These are phyloP conservation scores for Curvularia sp. DNA, from an alignment of 2,329 filamentous ascomycete species.

Conservation along the genomic window DNA sequence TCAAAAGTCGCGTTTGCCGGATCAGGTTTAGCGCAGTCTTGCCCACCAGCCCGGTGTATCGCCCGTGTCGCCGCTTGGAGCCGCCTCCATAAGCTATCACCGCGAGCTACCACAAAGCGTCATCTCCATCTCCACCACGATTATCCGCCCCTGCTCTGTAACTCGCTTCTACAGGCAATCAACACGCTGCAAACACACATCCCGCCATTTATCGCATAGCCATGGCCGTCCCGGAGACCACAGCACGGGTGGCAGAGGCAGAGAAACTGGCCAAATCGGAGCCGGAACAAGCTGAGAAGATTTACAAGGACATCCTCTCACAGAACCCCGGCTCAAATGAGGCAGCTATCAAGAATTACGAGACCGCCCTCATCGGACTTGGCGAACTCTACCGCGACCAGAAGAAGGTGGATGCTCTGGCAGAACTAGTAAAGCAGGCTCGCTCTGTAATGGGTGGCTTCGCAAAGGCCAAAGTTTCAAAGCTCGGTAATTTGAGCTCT, in stretches of 20 bases:
- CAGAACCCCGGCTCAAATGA: constrained; percentile 85
- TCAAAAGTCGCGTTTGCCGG: no score
- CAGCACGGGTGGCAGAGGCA: constrained; percentile 82
- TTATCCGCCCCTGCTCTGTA: constrained; percentile 8
- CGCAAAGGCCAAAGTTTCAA: constrained; percentile 98
- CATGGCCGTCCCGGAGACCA: constrained; percentile 56
- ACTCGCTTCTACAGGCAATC: constrained; percentile 6
- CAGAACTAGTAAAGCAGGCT: constrained; percentile 88
- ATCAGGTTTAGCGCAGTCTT: no score
- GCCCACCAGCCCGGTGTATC: no score
- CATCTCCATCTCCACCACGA: constrained; percentile 8
- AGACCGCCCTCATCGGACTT: constrained; percentile 83
- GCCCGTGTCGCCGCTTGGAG: no score
- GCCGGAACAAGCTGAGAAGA: constrained; percentile 80
- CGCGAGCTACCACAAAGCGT: neutral
- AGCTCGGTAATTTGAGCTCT: constrained; percentile 72
- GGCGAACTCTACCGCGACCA: constrained; percentile 93
- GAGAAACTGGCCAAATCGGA: constrained; percentile 82
- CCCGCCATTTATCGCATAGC: constrained; percentile 12
- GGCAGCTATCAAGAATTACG: constrained; percentile 87
- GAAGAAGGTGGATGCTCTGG: constrained; percentile 82
- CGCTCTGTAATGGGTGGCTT: constrained; percentile 92
- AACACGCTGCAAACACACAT: neutral
- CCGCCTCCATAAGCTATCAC: constrained; percentile 4
- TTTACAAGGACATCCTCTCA: constrained; percentile 89